Evolutionary conservation across 2,329 filamentous ascomycete species (phyloP), one percentile per base, ranked within the genome.

Genomic region (Didymella pomorum): DNA sequence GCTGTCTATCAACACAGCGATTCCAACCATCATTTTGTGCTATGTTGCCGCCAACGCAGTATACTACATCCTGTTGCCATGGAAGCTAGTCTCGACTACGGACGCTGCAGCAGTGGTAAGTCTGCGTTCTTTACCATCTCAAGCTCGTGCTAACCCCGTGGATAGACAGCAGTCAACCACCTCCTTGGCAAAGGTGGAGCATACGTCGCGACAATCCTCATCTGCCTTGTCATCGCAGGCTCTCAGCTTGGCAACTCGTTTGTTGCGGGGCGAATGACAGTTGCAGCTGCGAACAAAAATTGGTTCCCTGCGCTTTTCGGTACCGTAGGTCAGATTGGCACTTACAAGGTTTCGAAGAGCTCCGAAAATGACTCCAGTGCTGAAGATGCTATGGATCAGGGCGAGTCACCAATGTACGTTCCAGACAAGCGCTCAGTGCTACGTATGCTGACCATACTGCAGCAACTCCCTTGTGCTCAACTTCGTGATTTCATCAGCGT

Each of bases 191-290:
- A 84, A 79, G 16, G 80, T 77, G 42, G 68, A 39, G 71, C 72
- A 37, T 82, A 88, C 23, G 71, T 88, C 3, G 86, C 86, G 7
- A 80, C 79, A 0, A 79, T 70, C 0, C 72, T 88, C 5, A 85
- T 89, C 52, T 87, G 85, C 63, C 77, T 88, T 0, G 86, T 88
- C 0, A 85, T 88, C 1, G 84, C 84, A 0, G 86, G 86, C 12
- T 87, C 86, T 1, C 76, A 87, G 0, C 80, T 88, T 0, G 85
- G 86, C 9, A 89, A 88, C 71, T 86, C 85, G 0, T 88, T 89
- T 62, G 85, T 88, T 0, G 84, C 83, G 0, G 84, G 86, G 8
- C 83, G 86, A 16, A 88, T 89, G 86, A 83, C 85, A 0, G 85
- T 88, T 1, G 84, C 86, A 2, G 86, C 86, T 5, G 66, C 74